Evolutionary conservation across 73 alveolate species (phyloP), one percentile per base, ranked within the genome.

Genomic region (Strombidium stylifer): DNA sequence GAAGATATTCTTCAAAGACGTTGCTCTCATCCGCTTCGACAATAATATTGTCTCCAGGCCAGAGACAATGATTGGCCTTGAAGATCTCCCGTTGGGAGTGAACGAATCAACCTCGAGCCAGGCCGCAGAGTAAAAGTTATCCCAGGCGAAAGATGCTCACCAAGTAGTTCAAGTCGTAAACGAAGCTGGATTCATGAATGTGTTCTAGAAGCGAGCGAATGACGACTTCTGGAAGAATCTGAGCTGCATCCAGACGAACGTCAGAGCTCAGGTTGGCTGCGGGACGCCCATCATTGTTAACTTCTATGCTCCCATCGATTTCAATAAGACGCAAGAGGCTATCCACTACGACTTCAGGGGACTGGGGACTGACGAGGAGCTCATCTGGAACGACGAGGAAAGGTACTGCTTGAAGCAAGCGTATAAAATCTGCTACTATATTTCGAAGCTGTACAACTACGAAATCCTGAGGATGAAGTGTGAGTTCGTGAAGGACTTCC

Each of bases 201-300:
- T 47, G 27, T 79, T 79, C 44, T 18, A 66, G 42, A 32, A 69
- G 11, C 19, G 90, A 39, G 69, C 66, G 15, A 79, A 79, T 39
- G 84, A 69, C 51, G 67, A 65, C 25, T 68, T 28, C 56, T 79
- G 90, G 90, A 68, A 56, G 34, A 69, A 73, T 30, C 35, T 79
- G 1, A 62, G 49, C 28, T 79, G 81, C 39, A 62, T 79, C 5
- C 72, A 79, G 56, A 69, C 90, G 0, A 39, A 49, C 25, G 72
- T 79, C 12, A 79, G 54, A 26, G 42, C 72, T 8, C 51, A 69
- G 50, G 53, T 57, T 8, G 81, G 81, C 1, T 16, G 51, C 20
- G 82, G 82, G 8, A 5, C 34, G 7, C 82, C 82, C 16, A 48
- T 69, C 16, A 28, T 28, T 28, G 78, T 64, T 4, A 12, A 64